A percentile compares a stretch with the other conserved stretches of the same genome.
These are phyloP conservation scores for Keithomyces neogunnii DNA, from an alignment of 2,329 filamentous ascomycete species.

Conservation along the genomic window DNA sequence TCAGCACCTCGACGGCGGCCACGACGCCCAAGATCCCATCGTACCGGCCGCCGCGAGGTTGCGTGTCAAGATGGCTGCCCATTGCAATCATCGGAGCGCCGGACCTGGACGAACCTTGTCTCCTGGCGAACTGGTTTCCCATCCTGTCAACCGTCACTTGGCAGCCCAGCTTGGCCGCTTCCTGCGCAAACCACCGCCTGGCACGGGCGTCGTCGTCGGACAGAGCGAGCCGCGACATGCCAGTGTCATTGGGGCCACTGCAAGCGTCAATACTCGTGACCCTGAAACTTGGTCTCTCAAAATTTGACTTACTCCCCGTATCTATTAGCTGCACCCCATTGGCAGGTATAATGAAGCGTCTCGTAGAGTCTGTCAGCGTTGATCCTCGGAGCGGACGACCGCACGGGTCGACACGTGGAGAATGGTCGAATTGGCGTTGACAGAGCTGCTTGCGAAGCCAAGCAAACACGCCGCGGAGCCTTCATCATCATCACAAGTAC, in stretches of 20 bases:
- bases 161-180: conserved; percentile 57
- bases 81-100: conserved; percentile 55
- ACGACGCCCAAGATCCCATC: conserved; percentile 71
- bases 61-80: conserved; percentile 62
- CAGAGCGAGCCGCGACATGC: conserved; percentile 71
- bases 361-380: conserved; percentile 19
- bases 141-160: conserved; percentile 62
- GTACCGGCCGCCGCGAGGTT: conserved; percentile 58
- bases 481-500: background rate
- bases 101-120: conserved; percentile 49
- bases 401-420: background rate
- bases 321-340: conserved; percentile 22
- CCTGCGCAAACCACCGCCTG: conserved; percentile 70
- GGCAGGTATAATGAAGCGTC: conserved; percentile 23
- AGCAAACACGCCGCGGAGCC: background rate
- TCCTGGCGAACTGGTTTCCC: conserved; percentile 71
- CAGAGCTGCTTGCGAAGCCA: background rate
- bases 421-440: background rate
- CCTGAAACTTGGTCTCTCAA: background rate
- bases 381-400: conserved; percentile 14
- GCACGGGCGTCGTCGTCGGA: conserved; percentile 65
- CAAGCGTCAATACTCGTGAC: background rate
- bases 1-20: conserved; percentile 65
- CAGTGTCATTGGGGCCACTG: conserved; percentile 46
- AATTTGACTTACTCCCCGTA: conserved; percentile 18